Conservation (phyloP, 176 grass and related monocot genomes). For the Oryza longistaminata region DNA sequence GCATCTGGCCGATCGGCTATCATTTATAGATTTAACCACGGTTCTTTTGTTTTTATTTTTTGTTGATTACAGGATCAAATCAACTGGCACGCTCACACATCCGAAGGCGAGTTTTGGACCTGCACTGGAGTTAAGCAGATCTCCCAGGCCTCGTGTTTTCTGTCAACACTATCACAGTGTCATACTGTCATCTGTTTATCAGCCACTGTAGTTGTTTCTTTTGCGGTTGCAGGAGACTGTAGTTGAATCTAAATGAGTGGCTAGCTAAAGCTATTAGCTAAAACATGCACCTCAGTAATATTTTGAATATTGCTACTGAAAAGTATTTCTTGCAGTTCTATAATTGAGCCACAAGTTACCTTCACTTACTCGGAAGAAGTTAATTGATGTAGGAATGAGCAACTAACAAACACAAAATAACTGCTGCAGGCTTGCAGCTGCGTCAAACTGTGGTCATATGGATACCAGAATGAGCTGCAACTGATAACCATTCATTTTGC, state of each 20-base stretch:
- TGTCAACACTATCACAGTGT: background rate
- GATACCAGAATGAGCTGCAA: background rate
- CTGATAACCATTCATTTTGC: background rate
- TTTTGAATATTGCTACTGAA: background rate
- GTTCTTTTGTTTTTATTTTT: too few species aligned
- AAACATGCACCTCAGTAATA: background rate
- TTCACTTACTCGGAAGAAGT: background rate
- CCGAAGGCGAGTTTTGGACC: too few species aligned
- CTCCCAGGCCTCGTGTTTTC: too few species aligned
- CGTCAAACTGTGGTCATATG: background rate
- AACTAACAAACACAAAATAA: conserved; percentile 1
- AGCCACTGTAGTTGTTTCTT: background rate
- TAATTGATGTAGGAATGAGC: background rate
- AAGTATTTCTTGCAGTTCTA: background rate
- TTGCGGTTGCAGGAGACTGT: background rate
- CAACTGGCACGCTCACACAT: too few species aligned
- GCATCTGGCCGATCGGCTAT: too few species aligned
- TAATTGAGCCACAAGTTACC: conserved; percentile 2
- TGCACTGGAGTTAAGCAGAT: too few species aligned
- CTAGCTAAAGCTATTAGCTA: background rate
- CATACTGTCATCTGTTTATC: background rate
- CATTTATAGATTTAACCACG: too few species aligned
- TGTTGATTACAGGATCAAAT: too few species aligned
- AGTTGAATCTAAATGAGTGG: conserved; percentile 4
- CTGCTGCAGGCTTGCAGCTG: conserved; percentile 3